Base-by-base conservation (phyloP, 2,329 filamentous ascomycete genomes). In the Penicillium sp. region DNA sequence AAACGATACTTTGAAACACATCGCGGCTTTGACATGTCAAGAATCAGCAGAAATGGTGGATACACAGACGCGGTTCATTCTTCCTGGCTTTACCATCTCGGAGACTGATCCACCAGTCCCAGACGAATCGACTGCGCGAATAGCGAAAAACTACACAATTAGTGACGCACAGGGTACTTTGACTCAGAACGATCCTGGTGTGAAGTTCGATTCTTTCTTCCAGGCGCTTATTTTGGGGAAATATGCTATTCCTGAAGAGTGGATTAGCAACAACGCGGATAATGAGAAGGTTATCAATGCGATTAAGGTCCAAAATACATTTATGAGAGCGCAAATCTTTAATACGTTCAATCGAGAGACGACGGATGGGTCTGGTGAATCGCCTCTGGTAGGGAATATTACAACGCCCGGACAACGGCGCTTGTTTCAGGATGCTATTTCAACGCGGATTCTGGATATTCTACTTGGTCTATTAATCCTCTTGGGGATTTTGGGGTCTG, bases 11-110 rank as follows among this genome's bases (percentile, higher is more conserved):
- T n/a, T 61, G 0, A 2, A 55, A 21, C 47, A 54, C 19, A 54
- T 61, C 3, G 33, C 35, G 14, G 55, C 25, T 0, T n/a, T 61
- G 29, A 39, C 26, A 9, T 61, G 59, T 23, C 52, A 45, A 2
- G 48, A 58, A 33, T 58, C 52, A 10, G 55, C 55, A 2, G 59
- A 58, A 4, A 54, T 10, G 1, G 47, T 61, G 2, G 55, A 61
- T 46, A 51, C 55, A 2, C 3, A 19, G 5, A 52, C 55, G 0
- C 53, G 59, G 8, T 54, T 61, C 16, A 43, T 23, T 3, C 10
- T 61, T 13, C 59, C 59, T 2, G 46, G 6, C 4, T 19, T 61
- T 14, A 29, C 53, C 1, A 56, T 61, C 2, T 53, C 52, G 5
- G 31, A 55, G 5, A 29, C 23, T 1, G 11, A 44, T 14, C 59